Base-by-base conservation (phyloP, 2,329 filamentous ascomycete genomes). In the Colletotrichum lindemuthianum region DNA sequence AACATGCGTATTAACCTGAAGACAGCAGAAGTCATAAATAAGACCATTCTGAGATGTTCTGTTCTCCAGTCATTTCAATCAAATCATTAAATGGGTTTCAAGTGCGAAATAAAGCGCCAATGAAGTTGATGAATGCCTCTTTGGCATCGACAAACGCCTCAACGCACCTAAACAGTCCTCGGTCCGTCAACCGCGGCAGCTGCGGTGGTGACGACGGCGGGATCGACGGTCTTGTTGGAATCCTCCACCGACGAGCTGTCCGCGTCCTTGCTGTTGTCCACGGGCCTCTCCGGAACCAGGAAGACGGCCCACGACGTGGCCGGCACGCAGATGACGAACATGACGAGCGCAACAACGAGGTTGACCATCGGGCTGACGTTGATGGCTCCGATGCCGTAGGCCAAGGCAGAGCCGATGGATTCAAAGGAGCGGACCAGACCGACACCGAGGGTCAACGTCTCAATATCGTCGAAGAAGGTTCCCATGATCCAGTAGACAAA, bases 401-500 rank as follows among this genome's bases (percentile, higher is more conserved):
- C 72, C 4, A 85, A 67, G 52, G 78, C 78, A 0, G 80, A 81
- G 0, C 83, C 82, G 4, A 84, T 63, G 0, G 79, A 82, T 68
- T 84, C 82, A 50, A 84, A 83, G 0, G 80, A 81, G 4, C 82
- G 74, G 5, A 85, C 72, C 2, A 84, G 71, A 1, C 81, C 81
- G 2, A 84, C 81, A 2, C 76, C 78, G 0, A 84, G 74, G 0
- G 83, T 82, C n/a, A 85, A 68, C 0, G 82, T 84, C 68, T 83
- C 80, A 6, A 84, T 72, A 52, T 85, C 82, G 61, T 82, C 76
- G 63, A 83, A 82, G 71, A 84, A 85, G 2, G 81, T 76, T 3
- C 81, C 83, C 1, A 84, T 74, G 12, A 83, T 70, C 81, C 81
- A 84, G 71, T 84, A 84, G 0, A 83, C 79, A 59, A 83, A 84